phyloP scores from a whole-genome alignment of 768 basidiomycete genomes.

The Mycena albidolilacea region DNA sequence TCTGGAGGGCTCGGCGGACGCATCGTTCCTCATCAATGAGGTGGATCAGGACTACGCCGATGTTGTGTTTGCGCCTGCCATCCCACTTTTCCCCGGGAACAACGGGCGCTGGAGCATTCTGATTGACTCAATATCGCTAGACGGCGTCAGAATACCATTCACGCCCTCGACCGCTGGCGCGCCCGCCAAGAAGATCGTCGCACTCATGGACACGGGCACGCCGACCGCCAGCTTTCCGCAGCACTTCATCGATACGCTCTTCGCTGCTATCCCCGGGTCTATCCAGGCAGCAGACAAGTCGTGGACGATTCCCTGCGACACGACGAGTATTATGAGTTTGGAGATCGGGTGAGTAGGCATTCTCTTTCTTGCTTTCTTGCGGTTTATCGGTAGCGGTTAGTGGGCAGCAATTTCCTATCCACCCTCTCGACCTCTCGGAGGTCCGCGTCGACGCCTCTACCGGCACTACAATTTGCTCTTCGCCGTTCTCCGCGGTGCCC shows the following conservation, averaged over 20 bases:
- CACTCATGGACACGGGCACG: constrained; percentile 21
- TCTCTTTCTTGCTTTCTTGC: not conserved
- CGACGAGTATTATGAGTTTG: constrained; percentile 6
- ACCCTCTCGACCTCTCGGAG: constrained; percentile 19
- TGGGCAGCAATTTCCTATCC: constrained; percentile 17
- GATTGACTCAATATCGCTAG: not conserved
- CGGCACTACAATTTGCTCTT: not conserved
- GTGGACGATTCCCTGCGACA: constrained; percentile 18
- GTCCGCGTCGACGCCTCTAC: not conserved
- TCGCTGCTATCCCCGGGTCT: constrained; percentile 5
- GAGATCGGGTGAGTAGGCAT: not conserved
- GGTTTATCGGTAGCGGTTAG: not conserved
- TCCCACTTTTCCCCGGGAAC: not conserved
- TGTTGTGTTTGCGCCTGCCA: not conserved
- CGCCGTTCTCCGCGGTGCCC: not conserved
- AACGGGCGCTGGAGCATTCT: not conserved
- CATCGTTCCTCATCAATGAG: constrained; percentile 1
- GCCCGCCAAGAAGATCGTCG: not conserved
- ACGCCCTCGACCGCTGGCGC: not conserved
- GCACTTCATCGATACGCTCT: not conserved
- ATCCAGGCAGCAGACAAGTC: constrained; percentile 5
- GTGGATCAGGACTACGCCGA: not conserved
- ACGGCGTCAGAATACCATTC: not conserved
- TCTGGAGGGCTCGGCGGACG: constrained; percentile 10
- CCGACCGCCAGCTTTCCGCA: not conserved